Conservation (phyloP, 2,329 filamentous ascomycete genomes). For the Penicillium sp. region DNA sequence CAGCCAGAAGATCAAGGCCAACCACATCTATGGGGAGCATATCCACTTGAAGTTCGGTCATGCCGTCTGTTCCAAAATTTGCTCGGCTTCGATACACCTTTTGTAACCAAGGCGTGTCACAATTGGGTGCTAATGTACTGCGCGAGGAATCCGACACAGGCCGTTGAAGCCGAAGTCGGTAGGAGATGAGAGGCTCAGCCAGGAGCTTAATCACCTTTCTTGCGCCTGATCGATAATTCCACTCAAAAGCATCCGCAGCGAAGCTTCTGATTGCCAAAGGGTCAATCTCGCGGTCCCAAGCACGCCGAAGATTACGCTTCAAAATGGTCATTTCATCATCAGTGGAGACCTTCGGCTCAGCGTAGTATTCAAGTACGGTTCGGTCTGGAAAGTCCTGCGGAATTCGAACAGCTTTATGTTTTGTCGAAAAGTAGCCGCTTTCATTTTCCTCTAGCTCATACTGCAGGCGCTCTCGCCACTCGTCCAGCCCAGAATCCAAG, state of each 20-base stretch:
- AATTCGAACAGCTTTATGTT: slow-evolving; percentile 66
- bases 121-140: slow-evolving; percentile 37
- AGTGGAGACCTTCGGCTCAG: slow-evolving; percentile 73
- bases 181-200: slow-evolving; percentile 67
- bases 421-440: slow-evolving; percentile 69
- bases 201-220: slow-evolving; percentile 78
- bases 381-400: slow-evolving; percentile 75
- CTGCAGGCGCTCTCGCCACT: slow-evolving; percentile 66
- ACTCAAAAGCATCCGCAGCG: slow-evolving; percentile 74
- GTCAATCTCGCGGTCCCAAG: slow-evolving; percentile 61
- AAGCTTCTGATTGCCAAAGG: slow-evolving; percentile 65
- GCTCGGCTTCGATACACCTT: slow-evolving; percentile 61
- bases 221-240: slow-evolving; percentile 71
- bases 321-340: slow-evolving; percentile 52
- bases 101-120: slow-evolving; percentile 54
- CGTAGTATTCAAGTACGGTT: slow-evolving; percentile 79
- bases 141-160: slow-evolving; percentile 33
- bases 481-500: slow-evolving; percentile 40
- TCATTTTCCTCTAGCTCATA: slow-evolving; percentile 80
- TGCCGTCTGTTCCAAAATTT: slow-evolving; percentile 68
- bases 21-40: slow-evolving; percentile 73
- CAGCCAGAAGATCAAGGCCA: slow-evolving; percentile 65
- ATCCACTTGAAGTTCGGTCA: slow-evolving; percentile 70
- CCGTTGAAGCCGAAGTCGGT: slow-evolving; percentile 45
- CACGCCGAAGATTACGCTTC: slow-evolving; percentile 43